Base-by-base conservation (phyloP, 2,329 filamentous ascomycete genomes). In the Plectosphaerella cucumerina region DNA sequence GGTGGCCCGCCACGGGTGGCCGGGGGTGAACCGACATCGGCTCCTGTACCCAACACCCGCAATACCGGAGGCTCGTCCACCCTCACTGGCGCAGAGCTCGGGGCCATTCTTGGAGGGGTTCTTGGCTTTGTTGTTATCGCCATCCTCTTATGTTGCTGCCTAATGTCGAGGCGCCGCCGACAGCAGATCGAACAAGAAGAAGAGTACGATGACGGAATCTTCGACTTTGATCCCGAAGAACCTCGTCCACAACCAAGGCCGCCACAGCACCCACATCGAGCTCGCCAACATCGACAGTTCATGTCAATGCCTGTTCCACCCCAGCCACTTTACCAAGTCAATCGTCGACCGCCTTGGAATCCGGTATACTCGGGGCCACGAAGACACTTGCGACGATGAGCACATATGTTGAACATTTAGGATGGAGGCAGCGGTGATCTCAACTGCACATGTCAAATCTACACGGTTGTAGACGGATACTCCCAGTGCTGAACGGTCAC, bases 71-170 rank as follows among this genome's bases (percentile, higher is more conserved):
- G n/a, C 17, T 18, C 39, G 18, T 20, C 15, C 51, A 56, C 12
- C 59, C 62, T 74, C 4, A 66, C 62, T 0, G 59, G 65, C 22
- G 62, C 57, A n/a, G 62, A 73, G 46, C 64, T 76, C 26, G 72
- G 70, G 5, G 72, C 66, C 37, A 70, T 76, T 17, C 57, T 72
- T 2, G 72, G 72, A 23, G 65, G 65, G 33, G 53, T 74, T 2
- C 59, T 71, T 11, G 71, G 65, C 2, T 56, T 67, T n/a, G 63
- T 69, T n/a, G 46, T 69, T 21, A 52, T 72, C 20, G 47, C 65
- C 26, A 49, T 72, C 26, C 22, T 72, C 15, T 50, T 63, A 37
- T 58, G 67, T 48, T 65, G 60, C 46, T 73, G 67, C 59, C 56
- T 63, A 18, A 44, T 46, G 6, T 22, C 42, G 2, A 52, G 44